Base-by-base conservation (phyloP, 1,284 basidiomycete genomes). In the Ustilago esculenta region DNA sequence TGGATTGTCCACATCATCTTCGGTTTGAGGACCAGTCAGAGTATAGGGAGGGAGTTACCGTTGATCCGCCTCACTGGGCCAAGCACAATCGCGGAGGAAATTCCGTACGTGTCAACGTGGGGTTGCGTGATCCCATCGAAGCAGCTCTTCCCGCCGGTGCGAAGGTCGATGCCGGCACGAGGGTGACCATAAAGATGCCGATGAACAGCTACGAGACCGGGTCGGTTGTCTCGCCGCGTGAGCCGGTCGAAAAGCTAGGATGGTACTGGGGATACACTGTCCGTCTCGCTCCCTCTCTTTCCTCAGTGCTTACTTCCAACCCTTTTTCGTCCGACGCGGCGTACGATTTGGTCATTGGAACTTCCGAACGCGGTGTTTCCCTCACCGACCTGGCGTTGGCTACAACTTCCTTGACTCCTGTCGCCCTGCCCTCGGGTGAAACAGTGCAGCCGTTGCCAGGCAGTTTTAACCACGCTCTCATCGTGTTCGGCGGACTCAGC, bases 1-100 rank as follows among this genome's bases (percentile, higher is more conserved):
- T 82, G 8, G 81, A 82, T 60, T 76, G 73, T 41, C 81, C 81
- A 12, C 81, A 82, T 47, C 81, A 82, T 44, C 49, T 82, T 27
- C 55, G 81, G 32, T 72, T 71, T 36, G 69, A 77, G 27, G 81
- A 82, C 41, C 39, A 75, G 18, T 60, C 64, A 9, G 73, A 68
- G 18, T 82, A 72, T 47, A 55, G 81, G 11, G 81, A 82, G 36
- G 81, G 81, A 11, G 73, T 81, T 4, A 64, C 68, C 5, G 56
- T 73, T 4, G 71, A 70, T 3, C 5, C 61, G 2, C 71, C 72
- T 10, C 67, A 63, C 33, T 73, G 61, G 68, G 65, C 70, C 0
- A 32, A 27, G 20, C 37, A 33, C 20, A 21, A 21, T 25, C 21
- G 35, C 5, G 32, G 45, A 5, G 27, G 5, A 6, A 39, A 60